phyloP scores from a whole-genome alignment of 352 stramenopile species.

The Globisporangium ultimum region DNA sequence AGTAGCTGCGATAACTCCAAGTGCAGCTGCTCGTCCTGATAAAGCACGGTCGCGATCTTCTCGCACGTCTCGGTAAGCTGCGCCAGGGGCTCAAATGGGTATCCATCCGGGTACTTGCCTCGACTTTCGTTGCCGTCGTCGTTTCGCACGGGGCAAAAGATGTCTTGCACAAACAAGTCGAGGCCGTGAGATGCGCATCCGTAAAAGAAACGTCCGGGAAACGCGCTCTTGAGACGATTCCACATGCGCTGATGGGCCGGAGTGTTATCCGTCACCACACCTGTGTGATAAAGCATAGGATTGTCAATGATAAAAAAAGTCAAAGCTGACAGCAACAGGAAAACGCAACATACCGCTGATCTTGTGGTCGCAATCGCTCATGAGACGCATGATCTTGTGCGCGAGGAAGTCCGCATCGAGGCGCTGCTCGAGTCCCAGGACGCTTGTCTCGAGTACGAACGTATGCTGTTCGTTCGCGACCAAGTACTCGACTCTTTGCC shows the following conservation, averaged over 20 bases:
- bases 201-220: conserved; percentile 23
- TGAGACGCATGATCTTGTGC: conserved; percentile 14
- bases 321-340: no score
- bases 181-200: conserved; percentile 25
- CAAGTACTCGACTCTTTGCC: conserved; percentile 4
- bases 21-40: conserved; percentile 1
- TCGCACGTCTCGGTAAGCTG: conserved; percentile 15
- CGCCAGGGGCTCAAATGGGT: conserved; percentile 15
- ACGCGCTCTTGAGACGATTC: conserved; percentile 18
- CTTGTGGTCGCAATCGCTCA: conserved; percentile 1
- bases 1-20: not conserved
- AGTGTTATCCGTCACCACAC: conserved; percentile 25
- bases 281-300: not conserved
- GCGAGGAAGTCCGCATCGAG: conserved; percentile 5
- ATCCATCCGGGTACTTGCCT: conserved; percentile 2
- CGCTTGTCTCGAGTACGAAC: conserved; percentile 9
- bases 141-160: conserved; percentile 13
- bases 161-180: conserved; percentile 20
- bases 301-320: not conserved
- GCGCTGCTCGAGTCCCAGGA: not conserved
- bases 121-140: not conserved
- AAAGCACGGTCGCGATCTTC: conserved; percentile 13
- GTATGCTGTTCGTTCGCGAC: conserved; percentile 10
- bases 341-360: conserved; percentile 9
- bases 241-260: conserved; percentile 17